Percentiles rank a stretch among this genome's conserved stretches.
Conservation (phyloP, 371 early-diverging fungal species). For the Apophysomyces trapeziformis region DNA sequence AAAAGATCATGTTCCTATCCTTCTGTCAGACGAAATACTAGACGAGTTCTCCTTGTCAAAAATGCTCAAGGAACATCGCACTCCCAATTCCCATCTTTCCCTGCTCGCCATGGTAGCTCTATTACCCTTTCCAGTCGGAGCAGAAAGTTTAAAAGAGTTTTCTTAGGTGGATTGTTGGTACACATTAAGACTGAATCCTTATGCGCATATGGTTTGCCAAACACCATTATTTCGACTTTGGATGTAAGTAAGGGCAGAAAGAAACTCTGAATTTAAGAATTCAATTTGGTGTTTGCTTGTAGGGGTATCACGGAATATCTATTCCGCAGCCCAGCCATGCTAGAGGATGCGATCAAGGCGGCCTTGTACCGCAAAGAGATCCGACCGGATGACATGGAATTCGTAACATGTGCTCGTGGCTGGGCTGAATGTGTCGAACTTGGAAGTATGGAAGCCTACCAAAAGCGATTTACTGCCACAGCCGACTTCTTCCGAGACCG, state of each 20-base stretch:
- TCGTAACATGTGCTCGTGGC: constrained; percentile 86
- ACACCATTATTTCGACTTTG: constrained; percentile 95
- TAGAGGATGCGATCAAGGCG: constrained; percentile 83
- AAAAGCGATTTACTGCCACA: constrained; percentile 81
- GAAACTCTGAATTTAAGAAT: neutral
- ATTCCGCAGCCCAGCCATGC: constrained; percentile 75
- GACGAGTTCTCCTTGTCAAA: constrained; percentile 89
- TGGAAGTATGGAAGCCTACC: constrained; percentile 86
- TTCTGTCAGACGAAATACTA: constrained; percentile 81
- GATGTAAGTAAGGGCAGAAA: constrained; percentile 56
- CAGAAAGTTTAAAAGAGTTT: neutral
- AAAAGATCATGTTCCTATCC: constrained; percentile 63
- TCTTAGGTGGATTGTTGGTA: constrained; percentile 87
- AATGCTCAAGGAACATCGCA: constrained; percentile 75
- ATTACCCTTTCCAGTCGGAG: neutral
- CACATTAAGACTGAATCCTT: constrained; percentile 82
- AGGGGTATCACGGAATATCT: constrained; percentile 92
- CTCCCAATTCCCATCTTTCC: constrained; percentile 92
- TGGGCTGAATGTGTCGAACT: constrained; percentile 92
- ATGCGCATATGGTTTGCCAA: constrained; percentile 93
- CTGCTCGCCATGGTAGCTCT: constrained; percentile 79
- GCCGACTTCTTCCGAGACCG: constrained; percentile 81
- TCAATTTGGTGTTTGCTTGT: constrained; percentile 10
- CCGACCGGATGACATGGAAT: constrained; percentile 92
- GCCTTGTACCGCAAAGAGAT: constrained; percentile 82